Base-by-base conservation (phyloP, 108 stramenopile species). In the Cyclotella distinguenda region DNA sequence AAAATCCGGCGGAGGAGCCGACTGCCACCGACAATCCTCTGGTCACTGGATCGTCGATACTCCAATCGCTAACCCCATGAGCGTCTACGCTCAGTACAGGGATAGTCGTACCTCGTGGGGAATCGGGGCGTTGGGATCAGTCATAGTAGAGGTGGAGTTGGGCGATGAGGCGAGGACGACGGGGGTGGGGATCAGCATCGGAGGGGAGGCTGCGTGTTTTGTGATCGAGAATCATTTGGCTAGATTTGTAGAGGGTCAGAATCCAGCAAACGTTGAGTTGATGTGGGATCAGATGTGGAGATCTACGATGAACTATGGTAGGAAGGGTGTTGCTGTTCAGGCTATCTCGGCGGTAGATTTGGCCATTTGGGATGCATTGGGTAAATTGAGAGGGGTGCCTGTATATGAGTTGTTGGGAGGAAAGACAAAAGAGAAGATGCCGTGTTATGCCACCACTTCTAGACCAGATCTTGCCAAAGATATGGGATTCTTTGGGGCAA, bases 251-350 rank as follows among this genome's bases (percentile, higher is more conserved):
- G 81, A 84, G 42, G 81, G 83, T 40, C 71, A 77, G 59, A 75
- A 82, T 66, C 83, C 83, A 6, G 12, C 32, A 2, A 84, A 86
- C 59, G 83, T 86, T n/a, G 86, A 86, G 43, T 52, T 84, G 40
- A 84, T 86, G n/a, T 86, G 81, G 83, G 83, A 86, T 72, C 81
- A 82, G 42, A 84, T 84, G 81, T 86, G 62, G 58, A 67, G 83
- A 34, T 47, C 73, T 6, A 82, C 81, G 21, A 65, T 86, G 56
- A 84, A 86, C 46, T 86, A 86, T 49, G 83, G 86, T 16, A 42
- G 83, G 9, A 84, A 80, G 75, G 86, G 86, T 12, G 66, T 86
- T 34, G 78, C 83, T 15, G 60, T 86, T 22, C 86, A 86, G 61
- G 82, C 83, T 5, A 67, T 86, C 1, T 70, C 67, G 12, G 86